Evolutionary conservation across 1,284 basidiomycete species (phyloP).

Genomic region (Violaceomyces palustris): DNA sequence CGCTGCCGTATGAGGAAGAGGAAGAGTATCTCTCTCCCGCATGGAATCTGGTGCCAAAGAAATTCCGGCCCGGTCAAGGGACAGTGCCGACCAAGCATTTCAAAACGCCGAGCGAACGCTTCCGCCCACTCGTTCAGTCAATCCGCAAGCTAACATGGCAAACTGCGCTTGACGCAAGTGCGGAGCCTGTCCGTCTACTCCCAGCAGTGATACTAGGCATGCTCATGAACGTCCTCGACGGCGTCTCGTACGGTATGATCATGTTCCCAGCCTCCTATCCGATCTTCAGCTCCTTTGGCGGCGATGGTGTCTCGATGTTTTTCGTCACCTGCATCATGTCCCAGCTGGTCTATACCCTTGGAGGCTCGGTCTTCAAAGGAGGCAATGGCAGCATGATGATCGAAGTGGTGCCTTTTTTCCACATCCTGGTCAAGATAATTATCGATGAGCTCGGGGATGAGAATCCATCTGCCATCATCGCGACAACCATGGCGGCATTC

Average conservation of each 20-base stretch:
- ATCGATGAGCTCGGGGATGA: slow-evolving; percentile 68
- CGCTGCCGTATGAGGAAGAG: slow-evolving; percentile 5
- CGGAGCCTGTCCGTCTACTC: slow-evolving; percentile 41
- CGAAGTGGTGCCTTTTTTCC: slow-evolving; percentile 87
- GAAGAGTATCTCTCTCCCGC: slow-evolving; percentile 13
- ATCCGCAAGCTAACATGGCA: slow-evolving; percentile 27
- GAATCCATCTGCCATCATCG: slow-evolving; percentile 67
- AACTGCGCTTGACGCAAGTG: slow-evolving; percentile 22
- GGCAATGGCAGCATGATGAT: slow-evolving; percentile 97
- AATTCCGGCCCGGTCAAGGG: slow-evolving; percentile 19
- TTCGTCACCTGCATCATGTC: slow-evolving; percentile 62
- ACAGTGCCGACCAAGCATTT: slow-evolving; percentile 3
- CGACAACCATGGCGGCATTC: slow-evolving; percentile 86
- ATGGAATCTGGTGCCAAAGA: slow-evolving; percentile 17
- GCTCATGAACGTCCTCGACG: slow-evolving; percentile 86
- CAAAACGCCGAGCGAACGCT: slow-evolving; percentile 3
- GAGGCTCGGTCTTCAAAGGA: slow-evolving; percentile 74
- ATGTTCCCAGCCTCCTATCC: slow-evolving; percentile 73
- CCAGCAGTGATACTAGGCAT: slow-evolving; percentile 83
- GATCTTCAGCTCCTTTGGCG: slow-evolving; percentile 74
- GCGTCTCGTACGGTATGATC: slow-evolving; percentile 72
- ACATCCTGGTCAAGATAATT: slow-evolving; percentile 78
- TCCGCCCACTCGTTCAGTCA: slow-evolving; percentile 7
- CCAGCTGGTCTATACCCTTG: slow-evolving; percentile 76
- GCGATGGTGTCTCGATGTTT: slow-evolving; percentile 80